Evolutionary conservation across 164 flowering plant genomes (phyloP), one percentile per base, ranked within the genome.

Genomic region (Stephania japonica): DNA sequence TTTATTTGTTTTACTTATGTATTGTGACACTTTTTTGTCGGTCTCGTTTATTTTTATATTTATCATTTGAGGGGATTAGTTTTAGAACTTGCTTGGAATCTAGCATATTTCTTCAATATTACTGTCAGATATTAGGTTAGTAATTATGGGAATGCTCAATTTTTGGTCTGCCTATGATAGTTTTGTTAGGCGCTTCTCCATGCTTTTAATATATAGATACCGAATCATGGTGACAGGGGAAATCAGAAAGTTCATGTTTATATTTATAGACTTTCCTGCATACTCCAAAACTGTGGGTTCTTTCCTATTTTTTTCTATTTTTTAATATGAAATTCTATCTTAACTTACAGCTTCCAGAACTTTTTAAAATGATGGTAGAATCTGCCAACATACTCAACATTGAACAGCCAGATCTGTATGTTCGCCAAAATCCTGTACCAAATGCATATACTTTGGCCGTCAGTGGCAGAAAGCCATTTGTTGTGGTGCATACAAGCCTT

Each of bases 391-490:
- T 88, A 70, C 83, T 94, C 63, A 91, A 90, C 65, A 79, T 85
- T 78, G 97, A 94, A 68, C 81, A 91, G 72, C 98, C 98, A 69
- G 95, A 90, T 84, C 82, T 92, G 0, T 94, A 94, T 77, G 82
- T 94, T 42, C 98, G 97, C 64, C 98, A 94, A 85, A 94, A 86
- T 82, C 94, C 98, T 76, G 88, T 90, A 61, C 98, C 97, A 21
- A 94, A 94, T 82, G 98, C 98, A 56, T 92, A 94, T 75, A 92
- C 98, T 72, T 82, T 94, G 65, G 98, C 98, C 23, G 77, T 94
- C 75, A 87, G 86, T 82, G 97, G 97, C 68, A 92, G 89, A 85
- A 92, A 87, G 81, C 99, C 99, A 38, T 94, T 92, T 85, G 85
- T 94, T 75, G 99, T 94, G 73, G 86, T 94, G 76, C 97, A 94